Evolutionary conservation across 257 asterid species (phyloP), one percentile per base, ranked within the genome.

Genomic region (Solanum sejunctum): DNA sequence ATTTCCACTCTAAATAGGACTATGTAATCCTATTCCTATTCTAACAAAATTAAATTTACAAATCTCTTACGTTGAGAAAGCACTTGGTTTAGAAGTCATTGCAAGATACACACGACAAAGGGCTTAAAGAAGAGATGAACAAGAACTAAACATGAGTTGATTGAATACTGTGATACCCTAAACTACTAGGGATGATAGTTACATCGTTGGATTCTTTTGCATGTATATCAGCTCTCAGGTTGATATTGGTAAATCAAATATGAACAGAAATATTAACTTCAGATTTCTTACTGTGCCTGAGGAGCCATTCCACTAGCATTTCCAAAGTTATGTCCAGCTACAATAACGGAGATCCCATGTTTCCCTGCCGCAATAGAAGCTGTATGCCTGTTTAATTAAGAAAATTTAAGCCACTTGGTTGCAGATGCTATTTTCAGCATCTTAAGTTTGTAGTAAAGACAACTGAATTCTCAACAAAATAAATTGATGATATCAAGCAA

Each of bases 251-350:
- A 52, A 23, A 77, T 26, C 26, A 51, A 51, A 77, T 16, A 55
- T 52, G 17, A 77, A 77, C 16, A 77, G 64, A 75, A 75, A 70
- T n/a, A 49, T 75, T 52, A 52, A 77, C 43, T 80, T 60, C 7
- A 36, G 86, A 64, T 16, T 80, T 57, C 98, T 91, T 94, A 97
- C 99, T 97, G 99, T 52, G 99, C 77, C 87, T 94, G 99, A 86
- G 99, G 99, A 89, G 99, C 98, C 98, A 97, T 97, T 83, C 99
- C 99, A 89, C 99, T 97, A 80, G 99, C 99, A 92, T 95, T 95
- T 84, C 99, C 99, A 86, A 97, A 97, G 73, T 86, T 64, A 89
- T 97, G 96, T 20, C 94, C 98, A 86, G 99, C 93, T 81, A 95
- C 99, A 83, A 93, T 92, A 81, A 97, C 99, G 58, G 90, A 88